A percentile compares a stretch with the other conserved stretches of the same genome.
phyloP scores from a whole-genome alignment of 2,329 filamentous ascomycete genomes.

The Scorias spongiosa region DNA sequence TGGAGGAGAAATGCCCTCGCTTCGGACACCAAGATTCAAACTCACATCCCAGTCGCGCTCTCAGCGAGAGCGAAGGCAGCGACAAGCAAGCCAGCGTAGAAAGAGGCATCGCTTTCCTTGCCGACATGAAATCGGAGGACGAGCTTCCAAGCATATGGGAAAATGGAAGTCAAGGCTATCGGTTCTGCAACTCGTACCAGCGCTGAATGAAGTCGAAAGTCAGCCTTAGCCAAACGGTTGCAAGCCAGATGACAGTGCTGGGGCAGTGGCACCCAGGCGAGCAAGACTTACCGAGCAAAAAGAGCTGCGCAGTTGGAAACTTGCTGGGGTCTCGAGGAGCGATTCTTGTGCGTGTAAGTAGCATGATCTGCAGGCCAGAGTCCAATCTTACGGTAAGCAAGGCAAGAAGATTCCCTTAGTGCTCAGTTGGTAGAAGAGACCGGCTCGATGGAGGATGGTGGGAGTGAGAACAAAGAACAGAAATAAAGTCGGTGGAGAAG shows the following conservation, averaged over 20 bases:
- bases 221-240: background rate
- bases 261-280: background rate
- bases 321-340: slow-evolving; percentile 48
- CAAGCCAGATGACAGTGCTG: background rate
- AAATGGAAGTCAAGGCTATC: slow-evolving; percentile 84
- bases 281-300: slow-evolving; percentile 55
- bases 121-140: slow-evolving; percentile 63
- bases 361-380: slow-evolving; percentile 24
- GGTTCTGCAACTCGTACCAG: slow-evolving; percentile 87
- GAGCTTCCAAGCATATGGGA: slow-evolving; percentile 78
- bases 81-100: slow-evolving; percentile 77
- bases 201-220: slow-evolving; percentile 35
- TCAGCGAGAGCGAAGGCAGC: slow-evolving; percentile 75
- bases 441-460: too few relatives aligned
- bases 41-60: slow-evolving; percentile 59
- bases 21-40: background rate
- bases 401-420: too few relatives aligned
- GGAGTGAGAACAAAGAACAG: too few relatives aligned
- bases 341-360: slow-evolving; percentile 42
- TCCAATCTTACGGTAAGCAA: background rate
- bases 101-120: slow-evolving; percentile 59
- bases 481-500: too few relatives aligned
- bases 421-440: too few relatives aligned
- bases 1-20: background rate
- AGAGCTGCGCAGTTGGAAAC: slow-evolving; percentile 71